Base-by-base conservation (phyloP, 331 rosid genomes). In the Quercus lobata region DNA sequence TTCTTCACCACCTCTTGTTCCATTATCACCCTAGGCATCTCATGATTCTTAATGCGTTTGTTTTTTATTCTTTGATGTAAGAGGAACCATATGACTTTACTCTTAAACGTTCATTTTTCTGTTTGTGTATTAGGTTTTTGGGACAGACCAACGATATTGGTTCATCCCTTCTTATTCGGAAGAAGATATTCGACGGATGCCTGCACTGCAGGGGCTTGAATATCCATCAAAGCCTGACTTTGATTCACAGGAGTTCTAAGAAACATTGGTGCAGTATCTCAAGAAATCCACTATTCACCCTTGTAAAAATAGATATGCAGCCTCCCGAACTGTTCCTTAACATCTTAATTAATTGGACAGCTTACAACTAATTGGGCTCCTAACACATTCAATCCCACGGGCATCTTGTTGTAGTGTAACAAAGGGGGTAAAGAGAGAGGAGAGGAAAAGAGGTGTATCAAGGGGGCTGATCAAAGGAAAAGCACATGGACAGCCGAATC, bases 141-240 rank as follows among this genome's bases (percentile, higher is more conserved):
- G 99, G 49, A 80, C 85, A 76, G 97, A 93, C 87, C 92, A 88
- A 87, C 84, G 79, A 32, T 93, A 92, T 90, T 96, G 99, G 99
- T 83, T 92, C 78, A 83, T 96, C 85, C 99, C 99, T 16, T 90
- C 93, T 24, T 96, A 96, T 83, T 92, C 97, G 3, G 99, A 93
- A 57, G 99, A 96, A 85, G 99, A 96, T 82, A 52, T 89, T 17
- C 88, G 98, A 78, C 88, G 86, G 74, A 92, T 92, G 87, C 99
- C 99, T 5, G 99, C 89, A 6, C 97, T 96, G 37, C 98, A 96
- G 82, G 99, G 99, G 69, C 93, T 96, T 1, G 98, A 96, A 22
- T 96, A 91, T 81, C 99, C 99, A 32, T 93, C 98, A 30, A 93
- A 92, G 83, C 97, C 97, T 1, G 98, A 89, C 49, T 90, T 90